These are phyloP conservation scores for Xylaria sp. DNA, from an alignment of 2,329 filamentous ascomycete genomes.

Conservation along the genomic window DNA sequence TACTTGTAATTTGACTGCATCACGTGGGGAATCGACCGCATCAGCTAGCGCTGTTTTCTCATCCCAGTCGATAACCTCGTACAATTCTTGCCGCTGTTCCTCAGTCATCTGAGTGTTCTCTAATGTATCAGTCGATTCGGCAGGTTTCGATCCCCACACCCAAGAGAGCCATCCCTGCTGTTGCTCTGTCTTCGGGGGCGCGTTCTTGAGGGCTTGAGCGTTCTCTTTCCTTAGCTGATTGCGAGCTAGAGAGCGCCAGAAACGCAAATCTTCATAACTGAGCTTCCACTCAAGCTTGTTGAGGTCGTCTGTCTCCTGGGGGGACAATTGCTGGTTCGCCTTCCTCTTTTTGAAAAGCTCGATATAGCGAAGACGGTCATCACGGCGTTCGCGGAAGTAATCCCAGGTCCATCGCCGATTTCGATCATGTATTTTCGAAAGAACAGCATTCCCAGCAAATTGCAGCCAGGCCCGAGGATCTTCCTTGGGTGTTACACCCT, in stretches of 20 bases:
- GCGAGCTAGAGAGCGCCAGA: slow-evolving; percentile 93
- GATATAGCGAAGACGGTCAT: slow-evolving; percentile 90
- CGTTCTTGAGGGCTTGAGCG: slow-evolving; percentile 81
- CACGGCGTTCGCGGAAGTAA: slow-evolving; percentile 91
- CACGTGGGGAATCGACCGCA: slow-evolving; percentile 87
- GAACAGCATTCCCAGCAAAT: slow-evolving; percentile 89
- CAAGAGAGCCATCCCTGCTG: slow-evolving; percentile 91
- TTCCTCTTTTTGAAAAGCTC: slow-evolving; percentile 96
- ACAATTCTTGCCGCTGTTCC: slow-evolving; percentile 94
- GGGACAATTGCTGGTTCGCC: slow-evolving; percentile 74
- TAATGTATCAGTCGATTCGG: slow-evolving; percentile 67
- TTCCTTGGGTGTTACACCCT: slow-evolving; percentile 81
- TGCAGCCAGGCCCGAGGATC: slow-evolving; percentile 91
- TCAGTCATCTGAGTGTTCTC: slow-evolving; percentile 92
- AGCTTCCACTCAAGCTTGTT: slow-evolving; percentile 86
- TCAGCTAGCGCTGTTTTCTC: slow-evolving; percentile 92
- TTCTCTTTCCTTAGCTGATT: slow-evolving; percentile 97
- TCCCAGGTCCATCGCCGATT: slow-evolving; percentile 96
- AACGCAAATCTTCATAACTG: slow-evolving; percentile 93
- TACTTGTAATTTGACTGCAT: slow-evolving; percentile 91
- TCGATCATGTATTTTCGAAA: slow-evolving; percentile 93
- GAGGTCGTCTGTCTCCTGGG: slow-evolving; percentile 78
- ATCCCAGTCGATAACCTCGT: slow-evolving; percentile 97
- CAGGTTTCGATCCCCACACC: slow-evolving; percentile 85
- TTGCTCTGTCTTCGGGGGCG: slow-evolving; percentile 63